These are phyloP conservation scores for Nigrospora oryzae DNA, from an alignment of 2,329 filamentous ascomycete species.

Conservation along the genomic window DNA sequence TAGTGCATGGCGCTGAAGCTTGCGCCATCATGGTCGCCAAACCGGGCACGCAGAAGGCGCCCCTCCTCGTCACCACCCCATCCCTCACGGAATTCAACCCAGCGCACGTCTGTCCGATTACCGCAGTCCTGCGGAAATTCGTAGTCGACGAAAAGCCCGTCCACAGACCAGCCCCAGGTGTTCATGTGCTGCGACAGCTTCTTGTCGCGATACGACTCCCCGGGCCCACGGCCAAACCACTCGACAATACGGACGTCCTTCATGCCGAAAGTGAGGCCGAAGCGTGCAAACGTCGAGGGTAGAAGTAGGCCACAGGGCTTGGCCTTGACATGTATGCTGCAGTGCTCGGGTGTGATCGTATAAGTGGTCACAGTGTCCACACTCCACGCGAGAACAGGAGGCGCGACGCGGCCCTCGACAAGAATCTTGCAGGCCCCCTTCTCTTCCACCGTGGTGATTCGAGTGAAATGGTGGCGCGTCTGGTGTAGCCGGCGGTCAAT, in stretches of 20 bases:
- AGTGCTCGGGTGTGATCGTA: slow-evolving; percentile 37
- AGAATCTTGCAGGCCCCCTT: slow-evolving; percentile 28
- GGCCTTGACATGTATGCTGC: slow-evolving; percentile 41
- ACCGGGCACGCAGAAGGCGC: slow-evolving; percentile 32
- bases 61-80: slow-evolving; percentile 18
- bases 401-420: slow-evolving; percentile 47
- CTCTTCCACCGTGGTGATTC: slow-evolving; percentile 19
- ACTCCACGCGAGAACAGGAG: slow-evolving; percentile 55
- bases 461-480: slow-evolving; percentile 31
- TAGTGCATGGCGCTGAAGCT: slow-evolving; percentile 53
- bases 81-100: slow-evolving; percentile 38
- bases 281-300: slow-evolving; percentile 51
- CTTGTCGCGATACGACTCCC: slow-evolving; percentile 59
- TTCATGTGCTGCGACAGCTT: slow-evolving; percentile 52
- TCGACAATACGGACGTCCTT: slow-evolving; percentile 26
- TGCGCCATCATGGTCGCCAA: slow-evolving; percentile 35
- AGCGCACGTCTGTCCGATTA: slow-evolving; percentile 55
- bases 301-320: slow-evolving; percentile 37
- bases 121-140: slow-evolving; percentile 62
- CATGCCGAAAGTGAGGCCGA: slow-evolving; percentile 48
- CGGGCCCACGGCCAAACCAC: slow-evolving; percentile 64
- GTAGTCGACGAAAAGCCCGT: slow-evolving; percentile 50
- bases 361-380: slow-evolving; percentile 44
- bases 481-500: slow-evolving; percentile 35
- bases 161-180: slow-evolving; percentile 36